Conservation (phyloP, 352 stramenopile genomes). For the Globisporangium sylvaticum region DNA sequence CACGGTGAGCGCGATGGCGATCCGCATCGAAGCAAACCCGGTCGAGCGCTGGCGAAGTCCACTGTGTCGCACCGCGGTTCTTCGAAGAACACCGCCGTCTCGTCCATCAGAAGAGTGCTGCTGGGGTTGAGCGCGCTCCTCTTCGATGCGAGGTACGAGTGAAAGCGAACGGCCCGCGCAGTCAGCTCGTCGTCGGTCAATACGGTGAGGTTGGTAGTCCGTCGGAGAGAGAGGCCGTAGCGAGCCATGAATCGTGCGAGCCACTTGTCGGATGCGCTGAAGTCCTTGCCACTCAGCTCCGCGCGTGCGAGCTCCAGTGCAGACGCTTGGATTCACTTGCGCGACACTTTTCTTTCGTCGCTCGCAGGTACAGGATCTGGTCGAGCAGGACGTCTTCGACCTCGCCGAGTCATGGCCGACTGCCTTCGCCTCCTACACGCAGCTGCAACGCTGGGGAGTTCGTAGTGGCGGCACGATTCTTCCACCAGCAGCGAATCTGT, state of each 20-base stretch:
- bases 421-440: neutral
- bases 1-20: neutral
- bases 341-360: slow-evolving; percentile 14
- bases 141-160: slow-evolving; percentile 6
- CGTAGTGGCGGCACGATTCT: slow-evolving; percentile 10
- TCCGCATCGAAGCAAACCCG: slow-evolving; percentile 6
- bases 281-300: slow-evolving; percentile 3
- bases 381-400: slow-evolving; percentile 18
- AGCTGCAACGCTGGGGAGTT: slow-evolving; percentile 10
- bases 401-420: slow-evolving; percentile 1
- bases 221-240: slow-evolving; percentile 21
- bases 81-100: slow-evolving; percentile 30
- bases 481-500: slow-evolving; percentile 23
- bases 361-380: slow-evolving; percentile 12
- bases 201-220: slow-evolving; percentile 21
- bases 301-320: neutral
- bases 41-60: slow-evolving; percentile 14
- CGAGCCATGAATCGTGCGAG: slow-evolving; percentile 24
- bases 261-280: slow-evolving; percentile 23
- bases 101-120: slow-evolving; percentile 23
- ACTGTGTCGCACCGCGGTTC: slow-evolving; percentile 16
- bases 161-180: slow-evolving; percentile 13
- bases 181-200: slow-evolving; percentile 12
- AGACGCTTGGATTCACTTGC: slow-evolving; percentile 12
- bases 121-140: slow-evolving; percentile 11